A percentile compares a stretch with the other conserved stretches of the same genome.
phyloP scores from a whole-genome alignment of 352 stramenopile genomes.

The Phytophthora pisi region DNA sequence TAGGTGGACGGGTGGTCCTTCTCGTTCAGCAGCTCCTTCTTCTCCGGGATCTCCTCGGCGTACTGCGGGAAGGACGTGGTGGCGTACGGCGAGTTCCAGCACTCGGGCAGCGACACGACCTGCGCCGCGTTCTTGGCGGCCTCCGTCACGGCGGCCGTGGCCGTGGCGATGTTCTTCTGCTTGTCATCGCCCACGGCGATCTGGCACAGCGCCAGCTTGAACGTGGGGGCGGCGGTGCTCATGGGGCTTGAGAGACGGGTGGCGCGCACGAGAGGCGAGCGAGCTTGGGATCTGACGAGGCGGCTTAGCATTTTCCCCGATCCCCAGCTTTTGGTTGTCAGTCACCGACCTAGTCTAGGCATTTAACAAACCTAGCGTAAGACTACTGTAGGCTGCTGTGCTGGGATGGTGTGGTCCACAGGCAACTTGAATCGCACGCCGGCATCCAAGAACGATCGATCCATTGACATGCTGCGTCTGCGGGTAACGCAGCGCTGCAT shows the following conservation, averaged over 20 bases:
- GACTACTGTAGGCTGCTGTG: background rate
- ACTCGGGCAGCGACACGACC: conserved; percentile 94
- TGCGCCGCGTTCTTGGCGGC: conserved; percentile 81
- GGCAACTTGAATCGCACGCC: conserved; percentile 9
- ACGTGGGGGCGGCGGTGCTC: conserved; percentile 55
- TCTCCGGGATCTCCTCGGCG: conserved; percentile 94
- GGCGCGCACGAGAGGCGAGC: conserved; percentile 21
- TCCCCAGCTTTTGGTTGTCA: conserved; percentile 11
- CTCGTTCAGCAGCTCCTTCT: conserved; percentile 57
- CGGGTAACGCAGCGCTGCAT: conserved; percentile 2
- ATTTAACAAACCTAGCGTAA: background rate
- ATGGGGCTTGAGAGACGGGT: conserved; percentile 37
- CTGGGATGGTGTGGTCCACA: conserved; percentile 1
- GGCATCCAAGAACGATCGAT: background rate
- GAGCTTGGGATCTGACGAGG: conserved; percentile 39
- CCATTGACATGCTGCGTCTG: conserved; percentile 27
- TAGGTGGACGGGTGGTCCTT: conserved; percentile 84
- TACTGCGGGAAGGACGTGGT: conserved; percentile 98
- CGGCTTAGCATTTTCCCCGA: conserved; percentile 33
- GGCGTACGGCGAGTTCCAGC: conserved; percentile 98
- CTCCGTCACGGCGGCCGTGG: conserved; percentile 64
- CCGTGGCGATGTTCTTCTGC: conserved; percentile 82
- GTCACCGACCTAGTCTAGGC: conserved; percentile 1
- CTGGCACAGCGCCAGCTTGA: conserved; percentile 96
- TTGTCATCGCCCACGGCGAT: conserved; percentile 93